phyloP scores from a whole-genome alignment of 768 basidiomycete species.

The Fibroporia radiculosa region DNA sequence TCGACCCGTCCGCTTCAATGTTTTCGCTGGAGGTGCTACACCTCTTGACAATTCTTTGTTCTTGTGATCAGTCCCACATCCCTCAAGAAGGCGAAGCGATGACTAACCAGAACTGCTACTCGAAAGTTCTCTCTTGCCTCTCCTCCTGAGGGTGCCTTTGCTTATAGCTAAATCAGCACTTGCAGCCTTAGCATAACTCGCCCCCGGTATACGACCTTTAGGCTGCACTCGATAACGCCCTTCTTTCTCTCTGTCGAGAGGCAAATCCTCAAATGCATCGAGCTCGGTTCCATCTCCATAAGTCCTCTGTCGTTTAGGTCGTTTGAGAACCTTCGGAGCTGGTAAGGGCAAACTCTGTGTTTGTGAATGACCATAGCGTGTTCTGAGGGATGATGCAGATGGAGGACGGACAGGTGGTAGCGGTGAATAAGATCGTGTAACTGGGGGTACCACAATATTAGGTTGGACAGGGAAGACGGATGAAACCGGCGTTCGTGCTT shows the following conservation, averaged over 20 bases:
- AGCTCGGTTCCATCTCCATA: conserved; percentile 89
- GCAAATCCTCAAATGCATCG: conserved; percentile 82
- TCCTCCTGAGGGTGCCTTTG: conserved; percentile 55
- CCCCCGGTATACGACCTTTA: conserved; percentile 58
- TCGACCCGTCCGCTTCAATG: conserved; percentile 45
- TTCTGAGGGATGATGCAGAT: conserved; percentile 32
- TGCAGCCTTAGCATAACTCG: conserved; percentile 36
- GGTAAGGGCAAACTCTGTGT: conserved; percentile 32
- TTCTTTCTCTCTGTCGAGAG: conserved; percentile 79
- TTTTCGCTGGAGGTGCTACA: conserved; percentile 36
- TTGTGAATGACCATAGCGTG: conserved; percentile 20
- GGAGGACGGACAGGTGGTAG: conserved; percentile 48
- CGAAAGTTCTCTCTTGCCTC: conserved; percentile 40
- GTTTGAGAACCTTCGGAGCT: conserved; percentile 58
- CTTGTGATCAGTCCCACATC: not conserved
- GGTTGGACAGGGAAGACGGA: conserved; percentile 54
- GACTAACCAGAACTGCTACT: conserved; percentile 36
- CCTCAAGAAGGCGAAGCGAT: not conserved
- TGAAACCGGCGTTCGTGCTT: conserved; percentile 69
- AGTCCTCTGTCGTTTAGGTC: conserved; percentile 68
- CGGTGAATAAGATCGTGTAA: conserved; percentile 50
- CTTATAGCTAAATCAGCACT: conserved; percentile 30
- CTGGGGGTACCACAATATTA: conserved; percentile 25
- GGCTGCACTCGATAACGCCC: conserved; percentile 68
- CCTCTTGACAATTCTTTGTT: conserved; percentile 11